These are phyloP conservation scores for Colletotrichum sp. DNA, from an alignment of 2,329 filamentous ascomycete species.

Conservation along the genomic window DNA sequence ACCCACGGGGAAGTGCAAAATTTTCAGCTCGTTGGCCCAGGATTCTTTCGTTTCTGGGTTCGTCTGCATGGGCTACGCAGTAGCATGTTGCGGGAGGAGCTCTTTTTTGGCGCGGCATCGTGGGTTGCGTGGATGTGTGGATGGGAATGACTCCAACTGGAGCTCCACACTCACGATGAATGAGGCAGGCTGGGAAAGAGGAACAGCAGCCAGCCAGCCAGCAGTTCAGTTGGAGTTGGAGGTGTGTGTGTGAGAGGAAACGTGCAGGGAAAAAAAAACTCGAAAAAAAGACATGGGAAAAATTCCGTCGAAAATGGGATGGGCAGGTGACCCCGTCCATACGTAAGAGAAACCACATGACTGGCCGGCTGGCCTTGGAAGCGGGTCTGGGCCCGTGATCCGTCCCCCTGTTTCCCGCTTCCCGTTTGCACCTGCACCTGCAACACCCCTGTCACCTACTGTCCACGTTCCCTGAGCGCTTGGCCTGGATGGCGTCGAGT, in stretches of 20 bases:
- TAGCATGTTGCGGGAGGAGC: neutral
- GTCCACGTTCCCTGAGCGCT: neutral
- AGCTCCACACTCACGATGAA: neutral
- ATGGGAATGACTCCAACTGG: neutral
- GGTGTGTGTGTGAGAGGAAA: neutral
- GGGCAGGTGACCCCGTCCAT: neutral
- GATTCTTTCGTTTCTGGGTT: neutral
- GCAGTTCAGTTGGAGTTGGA: neutral
- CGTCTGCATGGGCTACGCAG: neutral
- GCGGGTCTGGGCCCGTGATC: neutral
- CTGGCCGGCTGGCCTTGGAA: slow-evolving; percentile 11
- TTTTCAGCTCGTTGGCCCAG: neutral
- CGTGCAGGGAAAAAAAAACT: neutral
- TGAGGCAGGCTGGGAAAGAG: neutral
- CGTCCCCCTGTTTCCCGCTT: slow-evolving; percentile 1
- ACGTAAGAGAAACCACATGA: slow-evolving; percentile 16
- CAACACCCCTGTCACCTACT: neutral
- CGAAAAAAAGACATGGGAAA: neutral
- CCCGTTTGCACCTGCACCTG: neutral
- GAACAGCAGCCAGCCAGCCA: neutral
- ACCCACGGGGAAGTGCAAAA: neutral
- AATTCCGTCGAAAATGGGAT: neutral
- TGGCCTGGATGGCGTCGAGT: neutral
- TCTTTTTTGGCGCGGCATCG: neutral
- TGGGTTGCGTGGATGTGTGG: neutral